Evolutionary conservation across 495 filamentous ascomycete genomes (phyloP).

Genomic region (Penicillium dipodomyicola): DNA sequence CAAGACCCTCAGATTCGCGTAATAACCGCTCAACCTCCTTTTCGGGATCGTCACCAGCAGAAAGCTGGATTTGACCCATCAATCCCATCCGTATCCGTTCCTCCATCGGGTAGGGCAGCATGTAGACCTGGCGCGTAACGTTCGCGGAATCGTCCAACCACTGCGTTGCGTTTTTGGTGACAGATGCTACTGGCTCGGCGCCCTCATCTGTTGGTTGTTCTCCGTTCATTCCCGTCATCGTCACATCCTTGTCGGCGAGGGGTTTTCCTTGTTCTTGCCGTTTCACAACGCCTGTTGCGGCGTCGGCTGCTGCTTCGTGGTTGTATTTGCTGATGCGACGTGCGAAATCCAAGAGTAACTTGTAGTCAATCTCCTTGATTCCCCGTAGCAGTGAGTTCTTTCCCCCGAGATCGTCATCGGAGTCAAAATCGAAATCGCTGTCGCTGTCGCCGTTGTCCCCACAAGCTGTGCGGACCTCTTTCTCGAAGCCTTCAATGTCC

Average conservation of each 20-base stretch:
- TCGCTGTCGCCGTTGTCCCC: slow-evolving; percentile 32
- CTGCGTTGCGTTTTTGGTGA: slow-evolving; percentile 44
- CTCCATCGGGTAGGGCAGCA: slow-evolving; percentile 48
- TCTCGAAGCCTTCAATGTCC: slow-evolving; percentile 40
- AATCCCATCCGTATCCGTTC: slow-evolving; percentile 49
- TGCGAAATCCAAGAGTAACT: slow-evolving; percentile 45
- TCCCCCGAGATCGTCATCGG: slow-evolving; percentile 21
- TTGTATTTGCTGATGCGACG: slow-evolving; percentile 51
- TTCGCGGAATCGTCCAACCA: slow-evolving; percentile 49
- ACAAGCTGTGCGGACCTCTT: slow-evolving; percentile 35
- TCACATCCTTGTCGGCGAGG: slow-evolving; percentile 27
- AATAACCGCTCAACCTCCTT: slow-evolving; percentile 45
- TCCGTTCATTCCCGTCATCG: slow-evolving; percentile 33
- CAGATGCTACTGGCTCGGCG: slow-evolving; percentile 38
- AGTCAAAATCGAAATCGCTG: slow-evolving; percentile 28
- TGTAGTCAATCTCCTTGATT: slow-evolving; percentile 45
- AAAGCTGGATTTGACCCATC: slow-evolving; percentile 47
- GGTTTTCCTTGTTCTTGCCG: slow-evolving; percentile 15
- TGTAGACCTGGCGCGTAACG: slow-evolving; percentile 43
- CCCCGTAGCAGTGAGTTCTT: slow-evolving; percentile 4
- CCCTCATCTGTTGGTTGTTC: slow-evolving; percentile 21
- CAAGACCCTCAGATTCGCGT: slow-evolving; percentile 40
- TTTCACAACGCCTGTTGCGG: slow-evolving; percentile 29
- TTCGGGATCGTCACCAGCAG: slow-evolving; percentile 37
- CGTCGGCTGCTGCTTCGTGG: slow-evolving; percentile 46